A percentile compares a stretch with the other conserved stretches of the same genome.
Conservation (phyloP, 306 rosid species). For the Vicia faba region DNA sequence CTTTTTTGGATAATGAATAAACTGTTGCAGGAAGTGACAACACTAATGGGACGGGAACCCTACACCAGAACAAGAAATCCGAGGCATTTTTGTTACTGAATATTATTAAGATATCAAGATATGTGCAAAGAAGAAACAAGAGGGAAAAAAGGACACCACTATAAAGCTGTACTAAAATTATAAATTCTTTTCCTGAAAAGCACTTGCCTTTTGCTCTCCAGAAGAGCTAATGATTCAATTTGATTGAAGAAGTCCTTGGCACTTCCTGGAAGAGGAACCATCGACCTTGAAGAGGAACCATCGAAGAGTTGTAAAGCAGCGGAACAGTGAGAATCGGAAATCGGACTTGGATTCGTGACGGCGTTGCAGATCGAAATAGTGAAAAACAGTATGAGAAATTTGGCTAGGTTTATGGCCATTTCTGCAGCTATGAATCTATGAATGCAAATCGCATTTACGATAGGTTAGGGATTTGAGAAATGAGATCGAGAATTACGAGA, state of each 20-base stretch:
- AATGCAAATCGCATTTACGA: conserved; percentile 12
- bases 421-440: background rate
- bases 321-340: too few relatives aligned
- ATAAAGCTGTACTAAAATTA: conserved; percentile 23
- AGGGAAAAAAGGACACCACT: background rate
- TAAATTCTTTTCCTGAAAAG: conserved; percentile 20
- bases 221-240: conserved; percentile 76
- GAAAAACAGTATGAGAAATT: too few relatives aligned
- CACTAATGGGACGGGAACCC: conserved; percentile 80
- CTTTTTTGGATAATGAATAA: conserved; percentile 75
- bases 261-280: conserved; percentile 96
- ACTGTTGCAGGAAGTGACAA: conserved; percentile 84
- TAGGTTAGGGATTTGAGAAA: conserved; percentile 13
- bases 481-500: conserved; percentile 1
- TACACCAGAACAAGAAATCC: conserved; percentile 43
- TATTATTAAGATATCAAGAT: conserved; percentile 1
- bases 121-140: background rate
- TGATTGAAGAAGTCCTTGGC: conserved; percentile 85
- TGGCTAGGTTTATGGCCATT: too few relatives aligned
- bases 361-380: too few relatives aligned
- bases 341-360: too few relatives aligned
- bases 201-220: conserved; percentile 80
- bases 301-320: too few relatives aligned
- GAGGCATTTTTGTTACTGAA: conserved; percentile 11
- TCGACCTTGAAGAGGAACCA: too few relatives aligned